phyloP scores from a whole-genome alignment of 1,284 basidiomycete genomes.

The Apiotrichum porosum region DNA sequence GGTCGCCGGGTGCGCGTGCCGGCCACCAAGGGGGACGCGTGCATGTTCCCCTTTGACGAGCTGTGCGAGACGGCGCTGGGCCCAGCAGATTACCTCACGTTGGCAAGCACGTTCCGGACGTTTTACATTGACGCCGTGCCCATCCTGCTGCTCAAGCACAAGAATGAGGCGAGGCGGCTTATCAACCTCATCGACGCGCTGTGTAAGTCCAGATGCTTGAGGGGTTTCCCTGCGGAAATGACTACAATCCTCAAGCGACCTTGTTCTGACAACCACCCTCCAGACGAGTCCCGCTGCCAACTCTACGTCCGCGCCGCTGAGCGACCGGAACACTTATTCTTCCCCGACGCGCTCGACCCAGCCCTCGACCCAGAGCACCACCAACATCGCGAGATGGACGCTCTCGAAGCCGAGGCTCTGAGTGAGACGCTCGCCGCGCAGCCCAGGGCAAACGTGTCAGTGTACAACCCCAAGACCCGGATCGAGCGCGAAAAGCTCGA shows the following conservation, averaged over 20 bases:
- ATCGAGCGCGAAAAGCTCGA: constrained; percentile 30
- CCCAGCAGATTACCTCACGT: constrained; percentile 64
- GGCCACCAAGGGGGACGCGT: constrained; percentile 50
- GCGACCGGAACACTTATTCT: constrained; percentile 57
- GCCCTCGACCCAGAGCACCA: constrained; percentile 18
- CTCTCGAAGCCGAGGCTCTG: constrained; percentile 59
- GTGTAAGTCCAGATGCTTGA: constrained; percentile 48
- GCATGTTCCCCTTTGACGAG: constrained; percentile 59
- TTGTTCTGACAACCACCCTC: not conserved
- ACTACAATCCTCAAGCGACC: too few species aligned
- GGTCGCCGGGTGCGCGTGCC: constrained; percentile 56
- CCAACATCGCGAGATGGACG: constrained; percentile 32
- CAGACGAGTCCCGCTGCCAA: constrained; percentile 49
- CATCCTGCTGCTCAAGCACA: constrained; percentile 54
- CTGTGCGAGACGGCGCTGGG: constrained; percentile 64
- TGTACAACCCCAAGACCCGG: constrained; percentile 51
- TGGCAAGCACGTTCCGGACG: constrained; percentile 59
- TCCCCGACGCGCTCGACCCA: constrained; percentile 53
- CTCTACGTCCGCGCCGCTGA: constrained; percentile 52
- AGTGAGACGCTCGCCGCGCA: constrained; percentile 56
- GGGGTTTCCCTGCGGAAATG: too few species aligned
- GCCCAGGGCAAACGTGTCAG: constrained; percentile 59
- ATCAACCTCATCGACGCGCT: constrained; percentile 69
- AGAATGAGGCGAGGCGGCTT: constrained; percentile 66
- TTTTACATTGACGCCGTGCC: constrained; percentile 61